Percentiles rank a stretch among this genome's conserved stretches.
Conservation (phyloP, 139 green algal species). For the Asterochloris sp. region DNA sequence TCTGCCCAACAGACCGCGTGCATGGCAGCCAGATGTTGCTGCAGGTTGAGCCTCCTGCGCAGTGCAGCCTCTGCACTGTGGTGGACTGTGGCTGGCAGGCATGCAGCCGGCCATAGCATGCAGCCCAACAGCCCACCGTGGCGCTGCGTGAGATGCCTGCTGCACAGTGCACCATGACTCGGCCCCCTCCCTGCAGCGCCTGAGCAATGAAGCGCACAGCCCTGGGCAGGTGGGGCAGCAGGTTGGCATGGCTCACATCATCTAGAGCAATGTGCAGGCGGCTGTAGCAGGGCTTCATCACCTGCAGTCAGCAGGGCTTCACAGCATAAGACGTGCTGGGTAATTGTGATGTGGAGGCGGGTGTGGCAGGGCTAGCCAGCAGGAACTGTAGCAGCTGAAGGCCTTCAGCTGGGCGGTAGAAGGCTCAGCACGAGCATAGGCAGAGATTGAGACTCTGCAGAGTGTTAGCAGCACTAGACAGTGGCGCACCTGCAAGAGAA, state of each 20-base stretch:
- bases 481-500: too few species aligned
- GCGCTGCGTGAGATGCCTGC: slow-evolving; percentile 38
- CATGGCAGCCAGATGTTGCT: neutral
- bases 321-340: neutral
- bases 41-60: too few species aligned
- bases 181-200: slow-evolving; percentile 5
- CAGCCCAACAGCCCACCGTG: slow-evolving; percentile 11
- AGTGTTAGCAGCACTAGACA: too few species aligned
- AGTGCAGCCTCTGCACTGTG: too few species aligned
- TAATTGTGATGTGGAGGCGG: too few species aligned
- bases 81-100: neutral
- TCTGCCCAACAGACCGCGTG: neutral
- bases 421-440: too few species aligned
- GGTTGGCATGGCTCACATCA: slow-evolving; percentile 28
- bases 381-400: too few species aligned
- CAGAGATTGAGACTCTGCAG: too few species aligned
- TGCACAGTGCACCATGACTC: slow-evolving; percentile 41
- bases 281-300: neutral
- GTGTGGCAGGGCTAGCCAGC: too few species aligned
- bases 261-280: slow-evolving; percentile 28
- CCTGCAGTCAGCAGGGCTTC: neutral
- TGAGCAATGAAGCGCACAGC: slow-evolving; percentile 25
- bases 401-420: too few species aligned
- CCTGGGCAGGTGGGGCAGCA: slow-evolving; percentile 25
- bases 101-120: neutral